Base-by-base conservation (phyloP, 2,329 filamentous ascomycete genomes). In the Xylogone sp. region DNA sequence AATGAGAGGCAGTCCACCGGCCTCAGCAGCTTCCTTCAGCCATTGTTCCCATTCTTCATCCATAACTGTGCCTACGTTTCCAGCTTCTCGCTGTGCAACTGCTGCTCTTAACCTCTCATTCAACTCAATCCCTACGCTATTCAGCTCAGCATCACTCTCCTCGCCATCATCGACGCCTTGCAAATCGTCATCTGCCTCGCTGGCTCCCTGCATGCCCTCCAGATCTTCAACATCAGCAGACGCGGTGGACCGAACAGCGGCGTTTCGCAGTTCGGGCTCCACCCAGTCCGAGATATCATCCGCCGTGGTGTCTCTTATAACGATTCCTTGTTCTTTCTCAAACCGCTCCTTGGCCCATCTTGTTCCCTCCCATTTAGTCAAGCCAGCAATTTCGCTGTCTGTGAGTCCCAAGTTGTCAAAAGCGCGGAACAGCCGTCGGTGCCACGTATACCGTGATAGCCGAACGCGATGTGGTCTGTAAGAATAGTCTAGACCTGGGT, bases 321-420 rank as follows among this genome's bases (percentile, higher is more conserved):
- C 71, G 53, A 87, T 77, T 29, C 83, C 83, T 62, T 90, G 86
- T 63, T 92, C 88, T 52, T 79, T 78, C 73, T 93, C 88, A 64
- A 84, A 93, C 50, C 87, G 81, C 65, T 91, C 86, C 65, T 90
- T 86, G 55, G 88, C 88, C 88, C 88, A 92, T 55, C 85, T 83
- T 9, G 88, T 92, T 52, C 88, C 88, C 71, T 92, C 88, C 88
- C 88, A 93, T 63, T 88, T 86, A 53, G 88, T 91, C 65, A 92
- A 74, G 46, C 76, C 75, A 49, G 82, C 76, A 59, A 93, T 89
- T 66, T 93, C 88, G 60, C 75, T 72, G 52, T 81, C 72, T 7
- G 88, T 93, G 39, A 92, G 75, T 43, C 77, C 77, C 21, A 92
- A 76, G 21, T 69, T 72, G 68, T 91, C 86, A 62, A 93, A 90